Evolutionary conservation across 768 basidiomycete species (phyloP).

Genomic region (Lenzites betulinus): DNA sequence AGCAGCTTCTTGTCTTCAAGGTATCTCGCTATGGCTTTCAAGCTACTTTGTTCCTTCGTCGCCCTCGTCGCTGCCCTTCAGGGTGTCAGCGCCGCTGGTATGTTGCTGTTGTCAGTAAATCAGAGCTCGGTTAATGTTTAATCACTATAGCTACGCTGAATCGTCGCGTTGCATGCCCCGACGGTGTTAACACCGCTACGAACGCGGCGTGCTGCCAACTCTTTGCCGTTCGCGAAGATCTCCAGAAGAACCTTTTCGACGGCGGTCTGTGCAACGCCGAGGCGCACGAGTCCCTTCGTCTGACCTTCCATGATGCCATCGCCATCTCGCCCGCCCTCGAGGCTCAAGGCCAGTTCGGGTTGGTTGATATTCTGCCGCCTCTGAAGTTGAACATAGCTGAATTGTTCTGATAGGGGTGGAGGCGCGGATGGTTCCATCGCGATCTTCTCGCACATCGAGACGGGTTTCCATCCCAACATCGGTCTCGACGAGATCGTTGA

Average conservation of each 20-base stretch:
- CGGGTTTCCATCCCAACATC: too few relatives aligned
- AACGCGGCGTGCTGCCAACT: conserved; percentile 35
- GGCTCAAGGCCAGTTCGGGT: conserved; percentile 13
- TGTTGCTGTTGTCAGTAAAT: neutral
- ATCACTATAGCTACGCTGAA: neutral
- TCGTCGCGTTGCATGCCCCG: conserved; percentile 32
- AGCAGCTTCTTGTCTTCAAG: neutral
- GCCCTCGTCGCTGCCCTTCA: conserved; percentile 22
- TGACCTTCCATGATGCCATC: too few relatives aligned
- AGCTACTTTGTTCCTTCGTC: conserved; percentile 20
- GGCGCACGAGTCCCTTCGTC: too few relatives aligned
- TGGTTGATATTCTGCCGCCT: neutral
- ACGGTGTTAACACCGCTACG: conserved; percentile 30
- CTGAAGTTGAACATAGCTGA: too few relatives aligned
- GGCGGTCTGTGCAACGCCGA: too few relatives aligned
- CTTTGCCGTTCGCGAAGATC: too few relatives aligned
- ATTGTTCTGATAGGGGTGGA: too few relatives aligned
- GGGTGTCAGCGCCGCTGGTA: conserved; percentile 21
- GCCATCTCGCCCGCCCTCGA: too few relatives aligned
- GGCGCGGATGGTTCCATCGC: too few relatives aligned
- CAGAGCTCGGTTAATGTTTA: too few relatives aligned
- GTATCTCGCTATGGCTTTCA: conserved; percentile 25
- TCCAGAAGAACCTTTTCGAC: too few relatives aligned
- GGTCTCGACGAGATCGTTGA: conserved; percentile 24
- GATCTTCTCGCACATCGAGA: too few relatives aligned